Base-by-base conservation (phyloP, 345 rosid species). In the Rhizophora mangle region DNA sequence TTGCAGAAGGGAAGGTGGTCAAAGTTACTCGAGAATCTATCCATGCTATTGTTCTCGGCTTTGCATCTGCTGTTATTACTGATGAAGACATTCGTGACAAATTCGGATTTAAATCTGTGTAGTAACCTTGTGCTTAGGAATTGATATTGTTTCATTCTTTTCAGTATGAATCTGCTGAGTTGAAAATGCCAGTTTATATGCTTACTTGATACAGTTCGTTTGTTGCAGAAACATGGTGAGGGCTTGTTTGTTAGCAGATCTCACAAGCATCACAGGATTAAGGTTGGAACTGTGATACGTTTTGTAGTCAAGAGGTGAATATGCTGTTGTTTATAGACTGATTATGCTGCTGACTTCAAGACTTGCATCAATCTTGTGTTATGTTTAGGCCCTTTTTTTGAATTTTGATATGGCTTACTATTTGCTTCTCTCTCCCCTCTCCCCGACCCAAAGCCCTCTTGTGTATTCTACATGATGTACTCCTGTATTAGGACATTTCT, bases 1-100 rank as follows among this genome's bases (percentile, higher is more conserved):
- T 67, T 80, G 62, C 88, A 92, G 98, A 92, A 65, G 96, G 96
- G 70, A 84, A 84, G 59, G 89, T 92, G 16, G 85, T 88, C 69
- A 90, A 87, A 73, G 62, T 92, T 74, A 74, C 84, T 6, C 85
- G 70, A 70, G 97, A 87, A 73, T 86, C 92, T 22, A 86, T 95
- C 68, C 94, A 90, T 76, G 73, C 69, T 19, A 77, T 90, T 67
- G 83, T 95, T 85, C 96, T 95, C 51, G 97, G 94, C 39, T 90
- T 95, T 71, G 84, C 97, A 3, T 90, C 96, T 72, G 93, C 93
- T 7, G 81, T 84, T 22, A 76, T 95, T 68, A 72, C 79, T 3
- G 85, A 87, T 27, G 75, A 85, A 63, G 87, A 90, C 69, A 84
- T 90, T 58, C 89, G 90, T 37, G 81, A 85, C 67, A 94, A 95